Conservation (phyloP, 768 basidiomycete genomes). For the Amanita rimosa region DNA sequence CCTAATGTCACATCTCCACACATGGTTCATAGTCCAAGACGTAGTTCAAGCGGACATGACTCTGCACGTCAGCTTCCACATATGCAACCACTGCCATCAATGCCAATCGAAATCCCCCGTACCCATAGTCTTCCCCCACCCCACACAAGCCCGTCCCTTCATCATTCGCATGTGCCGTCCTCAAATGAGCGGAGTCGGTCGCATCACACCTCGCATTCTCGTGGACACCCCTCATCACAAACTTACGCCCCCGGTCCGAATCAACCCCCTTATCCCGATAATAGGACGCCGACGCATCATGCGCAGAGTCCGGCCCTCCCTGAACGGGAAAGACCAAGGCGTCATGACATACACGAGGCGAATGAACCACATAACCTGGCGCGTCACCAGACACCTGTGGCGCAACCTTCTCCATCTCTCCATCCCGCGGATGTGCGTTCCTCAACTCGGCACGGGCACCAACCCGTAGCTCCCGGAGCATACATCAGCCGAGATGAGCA, state of each 20-base stretch:
- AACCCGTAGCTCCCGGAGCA: constrained; percentile 53
- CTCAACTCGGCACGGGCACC: constrained; percentile 47
- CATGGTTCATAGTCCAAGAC: constrained; percentile 29
- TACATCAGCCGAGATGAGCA: constrained; percentile 45
- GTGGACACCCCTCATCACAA: constrained; percentile 30
- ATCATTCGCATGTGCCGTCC: constrained; percentile 18
- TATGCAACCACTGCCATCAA: constrained; percentile 33
- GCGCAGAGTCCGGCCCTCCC: constrained; percentile 39
- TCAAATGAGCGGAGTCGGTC: constrained; percentile 22
- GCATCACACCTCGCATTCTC: constrained; percentile 39
- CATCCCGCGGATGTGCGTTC: constrained; percentile 23
- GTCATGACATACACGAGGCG: constrained; percentile 35
- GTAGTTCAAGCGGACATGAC: constrained; percentile 31
- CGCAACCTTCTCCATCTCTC: constrained; percentile 25
- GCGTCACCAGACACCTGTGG: constrained; percentile 18
- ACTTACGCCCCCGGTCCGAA: constrained; percentile 24
- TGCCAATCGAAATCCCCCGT: constrained; percentile 25
- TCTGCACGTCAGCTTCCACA: constrained; percentile 35
- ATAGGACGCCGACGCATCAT: constrained; percentile 30
- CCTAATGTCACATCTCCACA: constrained; percentile 28
- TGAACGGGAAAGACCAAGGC: constrained; percentile 34
- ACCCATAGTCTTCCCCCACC: constrained; percentile 20
- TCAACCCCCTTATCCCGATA: constrained; percentile 40
- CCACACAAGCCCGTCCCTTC: constrained; percentile 20
- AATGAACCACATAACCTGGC: constrained; percentile 20